Conservation (phyloP, 2,329 filamentous ascomycete genomes). For the Colletotrichum phormii region DNA sequence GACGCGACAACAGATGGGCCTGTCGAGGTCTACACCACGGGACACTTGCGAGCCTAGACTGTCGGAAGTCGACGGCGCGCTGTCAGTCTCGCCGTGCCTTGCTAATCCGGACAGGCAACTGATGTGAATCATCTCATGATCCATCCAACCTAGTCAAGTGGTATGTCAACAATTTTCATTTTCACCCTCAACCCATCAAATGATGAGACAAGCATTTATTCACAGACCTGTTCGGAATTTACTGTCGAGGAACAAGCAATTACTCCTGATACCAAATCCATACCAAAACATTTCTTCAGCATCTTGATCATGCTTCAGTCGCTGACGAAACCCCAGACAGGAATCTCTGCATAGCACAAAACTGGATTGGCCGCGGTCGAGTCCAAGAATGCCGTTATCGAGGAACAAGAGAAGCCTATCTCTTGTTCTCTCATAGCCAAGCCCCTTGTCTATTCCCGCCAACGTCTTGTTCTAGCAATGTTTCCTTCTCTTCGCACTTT, state of each 20-base stretch:
- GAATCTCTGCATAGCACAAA: background rate
- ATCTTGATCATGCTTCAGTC: background rate
- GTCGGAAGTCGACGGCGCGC: background rate
- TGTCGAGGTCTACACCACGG: background rate
- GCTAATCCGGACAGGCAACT: background rate
- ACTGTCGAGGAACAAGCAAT: slow-evolving; percentile 45
- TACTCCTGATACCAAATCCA: slow-evolving; percentile 34
- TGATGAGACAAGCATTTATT: slow-evolving; percentile 45
- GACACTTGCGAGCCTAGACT: background rate
- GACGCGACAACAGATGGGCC: too few relatives aligned
- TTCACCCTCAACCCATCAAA: slow-evolving; percentile 17
- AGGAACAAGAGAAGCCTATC: background rate
- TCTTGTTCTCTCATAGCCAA: background rate
- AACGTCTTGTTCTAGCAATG: background rate
- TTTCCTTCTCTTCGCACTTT: background rate
- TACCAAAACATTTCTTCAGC: background rate
- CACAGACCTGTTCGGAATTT: slow-evolving; percentile 50
- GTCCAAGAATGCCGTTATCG: background rate
- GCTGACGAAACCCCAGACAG: slow-evolving; percentile 17
- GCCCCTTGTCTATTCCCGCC: background rate
- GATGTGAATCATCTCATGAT: background rate
- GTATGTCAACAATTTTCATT: slow-evolving; percentile 9
- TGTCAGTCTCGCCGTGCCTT: background rate
- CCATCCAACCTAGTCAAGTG: background rate
- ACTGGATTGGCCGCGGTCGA: background rate